Evolutionary conservation across 225 moss, liverwort and hornwort species (phyloP), one percentile per base, ranked within the genome.

Genomic region (Thuidium tamariscinum): DNA sequence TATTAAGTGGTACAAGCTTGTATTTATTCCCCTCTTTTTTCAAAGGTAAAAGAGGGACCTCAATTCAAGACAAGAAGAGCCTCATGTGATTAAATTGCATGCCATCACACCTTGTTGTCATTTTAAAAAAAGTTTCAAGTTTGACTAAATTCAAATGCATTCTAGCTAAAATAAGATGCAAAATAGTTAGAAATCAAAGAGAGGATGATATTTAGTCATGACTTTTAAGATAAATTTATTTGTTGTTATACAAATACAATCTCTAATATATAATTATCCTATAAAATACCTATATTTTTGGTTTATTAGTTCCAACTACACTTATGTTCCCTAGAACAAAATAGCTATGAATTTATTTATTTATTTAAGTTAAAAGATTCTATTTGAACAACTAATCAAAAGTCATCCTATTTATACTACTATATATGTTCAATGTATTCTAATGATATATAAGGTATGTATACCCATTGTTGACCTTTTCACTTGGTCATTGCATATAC

Each of bases 291-390:
- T 26, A 70, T 27, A 42, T n/a, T n/a, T 42, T 27, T 9, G 5
- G 13, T 42, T 70, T 9, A 42, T 42, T 27, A 9, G 5, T 70
- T 41, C 9, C 5, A 27, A 13, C 3, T 42, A 9, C 5, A 70
- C 0, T 27, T 42, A 16, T 0, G 1, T 15, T 41, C 4, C 5
- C 2, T 15, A 8, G 1, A 3, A 42, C 0, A 26, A 42, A 16
- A 42, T 27, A 70, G 5, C 1, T 9, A 5, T 26, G 1, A 41
- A n/a, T n/a, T n/a, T n/a, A 9, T 26, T 30, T 25, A 41, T 25
- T 42, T 13, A 69, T 26, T 15, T 9, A 42, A 16, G 3, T 27
- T 10, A 46, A 2, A 1, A 46, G 10, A 10, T 0, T 3, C 10
- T 72, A 9, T 29, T 46, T 72, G 17, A 46, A 5, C 10, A 1